Percentiles rank a stretch among this genome's conserved stretches.
Evolutionary conservation across 192 early-diverging fungal species (phyloP).

Genomic region (Backusella liffmaniae): DNA sequence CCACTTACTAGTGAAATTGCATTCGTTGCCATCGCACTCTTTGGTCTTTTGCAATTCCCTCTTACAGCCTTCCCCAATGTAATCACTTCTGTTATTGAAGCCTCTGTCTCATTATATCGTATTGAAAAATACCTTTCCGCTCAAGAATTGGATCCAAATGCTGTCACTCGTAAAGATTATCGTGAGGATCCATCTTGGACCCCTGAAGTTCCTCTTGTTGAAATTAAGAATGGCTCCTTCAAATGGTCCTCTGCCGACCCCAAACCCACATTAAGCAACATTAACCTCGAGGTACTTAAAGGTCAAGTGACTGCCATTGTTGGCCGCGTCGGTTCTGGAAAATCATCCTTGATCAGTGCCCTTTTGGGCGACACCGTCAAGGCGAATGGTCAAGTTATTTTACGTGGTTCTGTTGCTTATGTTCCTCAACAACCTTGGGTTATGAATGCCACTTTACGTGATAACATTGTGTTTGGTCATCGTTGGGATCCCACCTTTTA

Average conservation of each 20-base stretch:
- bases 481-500: conserved; percentile 77
- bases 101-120: conserved; percentile 81
- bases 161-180: conserved; percentile 51
- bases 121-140: conserved; percentile 75
- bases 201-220: conserved; percentile 36
- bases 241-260: conserved; percentile 52
- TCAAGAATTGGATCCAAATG: conserved; percentile 77
- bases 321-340: conserved; percentile 53
- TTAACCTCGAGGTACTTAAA: conserved; percentile 42
- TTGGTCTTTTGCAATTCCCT: conserved; percentile 92
- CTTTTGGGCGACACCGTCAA: conserved; percentile 89
- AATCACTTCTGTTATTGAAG: conserved; percentile 74
- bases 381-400: conserved; percentile 56
- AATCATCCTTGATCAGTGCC: conserved; percentile 75
- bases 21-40: conserved; percentile 88
- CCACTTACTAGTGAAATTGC: conserved; percentile 67
- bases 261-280: conserved; percentile 33
- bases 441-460: conserved; percentile 90
- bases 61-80: conserved; percentile 81
- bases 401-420: conserved; percentile 70
- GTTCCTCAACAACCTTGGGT: conserved; percentile 90
- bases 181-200: conserved; percentile 13
- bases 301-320: conserved; percentile 38
- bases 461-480: conserved; percentile 92
- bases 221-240: conserved; percentile 53